A percentile compares a stretch with the other conserved stretches of the same genome.
phyloP scores from a whole-genome alignment of 208 protist genomes.

The Crithidia brevicula region DNA sequence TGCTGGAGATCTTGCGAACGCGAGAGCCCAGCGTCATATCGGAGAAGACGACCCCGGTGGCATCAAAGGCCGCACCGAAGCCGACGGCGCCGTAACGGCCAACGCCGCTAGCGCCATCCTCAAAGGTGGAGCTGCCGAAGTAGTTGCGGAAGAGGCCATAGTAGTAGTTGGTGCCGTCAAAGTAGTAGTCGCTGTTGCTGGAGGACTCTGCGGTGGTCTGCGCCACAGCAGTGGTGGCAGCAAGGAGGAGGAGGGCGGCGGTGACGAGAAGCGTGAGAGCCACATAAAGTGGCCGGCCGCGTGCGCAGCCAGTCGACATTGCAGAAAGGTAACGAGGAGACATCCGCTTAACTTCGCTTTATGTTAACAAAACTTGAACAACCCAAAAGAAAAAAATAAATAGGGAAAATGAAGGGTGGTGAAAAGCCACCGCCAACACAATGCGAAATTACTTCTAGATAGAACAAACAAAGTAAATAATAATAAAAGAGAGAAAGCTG shows the following conservation, averaged over 20 bases:
- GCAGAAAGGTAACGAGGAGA: too few species aligned
- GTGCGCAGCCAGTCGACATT: too few species aligned
- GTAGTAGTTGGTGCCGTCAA: slow-evolving; percentile 35
- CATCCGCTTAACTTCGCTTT: too few species aligned
- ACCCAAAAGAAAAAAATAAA: slow-evolving; percentile 7
- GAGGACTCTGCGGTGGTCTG: background rate
- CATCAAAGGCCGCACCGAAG: slow-evolving; percentile 19
- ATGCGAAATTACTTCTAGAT: too few species aligned
- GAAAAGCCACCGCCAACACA: too few species aligned
- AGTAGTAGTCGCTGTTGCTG: slow-evolving; percentile 21
- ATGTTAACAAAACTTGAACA: too few species aligned
- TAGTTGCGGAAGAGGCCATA: slow-evolving; percentile 36
- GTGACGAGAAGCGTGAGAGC: background rate
- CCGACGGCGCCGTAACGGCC: slow-evolving; percentile 45
- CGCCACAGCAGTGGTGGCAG: background rate
- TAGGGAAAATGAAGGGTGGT: background rate
- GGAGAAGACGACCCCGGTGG: slow-evolving; percentile 41
- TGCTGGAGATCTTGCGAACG: slow-evolving; percentile 42
- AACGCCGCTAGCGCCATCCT: slow-evolving; percentile 50
- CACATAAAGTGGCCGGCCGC: background rate
- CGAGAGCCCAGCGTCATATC: slow-evolving; percentile 58
- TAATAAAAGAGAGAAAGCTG: too few species aligned
- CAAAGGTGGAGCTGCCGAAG: background rate
- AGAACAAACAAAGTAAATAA: background rate
- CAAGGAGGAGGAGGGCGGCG: background rate